Base-by-base conservation (phyloP, 2,329 filamentous ascomycete genomes). In the Fusarium tupiense region DNA sequence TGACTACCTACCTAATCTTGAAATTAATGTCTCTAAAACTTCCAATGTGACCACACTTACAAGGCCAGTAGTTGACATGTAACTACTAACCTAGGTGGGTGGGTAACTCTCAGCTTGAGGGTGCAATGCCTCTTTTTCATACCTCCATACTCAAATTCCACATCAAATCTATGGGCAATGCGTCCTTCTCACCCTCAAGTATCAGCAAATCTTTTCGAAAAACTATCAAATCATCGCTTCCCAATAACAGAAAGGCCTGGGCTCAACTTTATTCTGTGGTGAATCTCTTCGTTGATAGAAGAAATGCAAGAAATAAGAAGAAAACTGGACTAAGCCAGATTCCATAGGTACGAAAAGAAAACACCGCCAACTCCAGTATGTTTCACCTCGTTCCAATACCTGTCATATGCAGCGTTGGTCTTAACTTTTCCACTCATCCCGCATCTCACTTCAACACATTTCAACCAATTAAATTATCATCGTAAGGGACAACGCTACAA, bases 331-430 rank as follows among this genome's bases (percentile, higher is more conserved):
- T 58, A 17, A 53, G 40, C 47, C 59, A 61, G 59, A 24, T 35
- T 53, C n/a, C 50, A 22, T 54, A 35, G 33, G 33, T 17, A 59
- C 53, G 50, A 63, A 68, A 60, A 26, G 67, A 70, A 74, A 74
- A 74, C 71, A 64, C 71, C 75, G 24, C 40, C 58, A 78, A 78
- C 76, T 78, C 76, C 76, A 60, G 41, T 46, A 62, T 56, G 62
- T 46, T 66, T 54, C 56, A 61, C 57, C 64, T 59, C 70, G 63
- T 64, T 63, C 59, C 69, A 71, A 72, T 56, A 59, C 63, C 67
- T 70, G 59, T 57, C 44, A 41, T 64, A 50, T 17, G 29, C 40
- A 57, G 47, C 47, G 52, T 58, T 67, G 73, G 62, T 47, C 58
- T 77, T 59, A 62, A 73, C 59, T 75, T 74, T 75, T 76, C 65